A percentile compares a stretch with the other conserved stretches of the same genome.
Evolutionary conservation across 225 moss, liverwort and hornwort species (phyloP).

Genomic region (Anthoceros angustus): DNA sequence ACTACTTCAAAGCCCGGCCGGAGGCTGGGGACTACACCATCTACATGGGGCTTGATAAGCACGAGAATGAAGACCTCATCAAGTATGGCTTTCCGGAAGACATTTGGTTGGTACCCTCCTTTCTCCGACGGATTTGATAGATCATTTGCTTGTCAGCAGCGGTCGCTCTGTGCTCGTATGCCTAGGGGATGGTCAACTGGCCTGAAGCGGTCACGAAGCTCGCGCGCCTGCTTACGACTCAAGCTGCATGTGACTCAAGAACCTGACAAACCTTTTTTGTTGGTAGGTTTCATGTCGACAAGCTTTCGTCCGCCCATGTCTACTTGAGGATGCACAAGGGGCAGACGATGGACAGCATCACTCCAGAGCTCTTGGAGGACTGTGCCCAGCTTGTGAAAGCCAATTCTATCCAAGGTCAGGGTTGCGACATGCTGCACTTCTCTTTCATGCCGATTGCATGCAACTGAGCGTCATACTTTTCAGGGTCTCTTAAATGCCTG

Average conservation of each 20-base stretch:
- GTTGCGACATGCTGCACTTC: not conserved
- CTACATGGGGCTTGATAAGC: slow-evolving; percentile 99
- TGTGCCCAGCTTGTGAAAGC: slow-evolving; percentile 94
- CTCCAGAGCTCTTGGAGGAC: slow-evolving; percentile 72
- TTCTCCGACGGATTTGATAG: not conserved
- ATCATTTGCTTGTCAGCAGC: not conserved
- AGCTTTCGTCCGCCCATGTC: slow-evolving; percentile 95
- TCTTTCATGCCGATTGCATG: not conserved
- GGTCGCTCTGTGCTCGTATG: too few species aligned
- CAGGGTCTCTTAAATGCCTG: too few species aligned
- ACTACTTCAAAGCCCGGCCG: slow-evolving; percentile 78
- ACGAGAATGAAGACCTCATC: slow-evolving; percentile 98
- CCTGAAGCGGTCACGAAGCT: not conserved
- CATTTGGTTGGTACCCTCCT: slow-evolving; percentile 39
- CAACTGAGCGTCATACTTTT: too few species aligned
- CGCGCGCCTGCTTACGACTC: not conserved
- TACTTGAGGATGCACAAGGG: slow-evolving; percentile 81
- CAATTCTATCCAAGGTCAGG: slow-evolving; percentile 87
- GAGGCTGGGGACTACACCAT: slow-evolving; percentile 75
- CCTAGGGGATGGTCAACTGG: too few species aligned
- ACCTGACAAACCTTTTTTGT: not conserved
- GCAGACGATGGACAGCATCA: slow-evolving; percentile 77
- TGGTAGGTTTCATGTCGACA: slow-evolving; percentile 94
- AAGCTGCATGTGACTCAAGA: not conserved
- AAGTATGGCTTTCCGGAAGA: slow-evolving; percentile 94